These are phyloP conservation scores for Aspergillus niger DNA, from an alignment of 2,329 filamentous ascomycete genomes.

Conservation along the genomic window DNA sequence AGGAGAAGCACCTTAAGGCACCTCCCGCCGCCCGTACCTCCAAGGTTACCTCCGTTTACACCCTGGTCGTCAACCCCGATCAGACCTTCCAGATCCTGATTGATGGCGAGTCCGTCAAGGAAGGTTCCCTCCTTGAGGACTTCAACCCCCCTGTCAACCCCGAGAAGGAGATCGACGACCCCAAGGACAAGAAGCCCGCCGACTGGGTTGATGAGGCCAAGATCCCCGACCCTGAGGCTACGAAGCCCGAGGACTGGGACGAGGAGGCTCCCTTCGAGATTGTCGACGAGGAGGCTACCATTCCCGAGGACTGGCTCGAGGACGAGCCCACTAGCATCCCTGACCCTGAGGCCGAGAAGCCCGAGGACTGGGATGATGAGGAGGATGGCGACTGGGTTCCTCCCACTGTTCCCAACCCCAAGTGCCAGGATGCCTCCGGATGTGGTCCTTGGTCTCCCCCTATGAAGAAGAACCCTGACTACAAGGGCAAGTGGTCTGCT, in stretches of 20 bases:
- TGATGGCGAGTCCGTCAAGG: slow-evolving; percentile 84
- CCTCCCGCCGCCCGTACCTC: slow-evolving; percentile 83
- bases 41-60: slow-evolving; percentile 95
- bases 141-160: slow-evolving; percentile 95
- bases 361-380: slow-evolving; percentile 99
- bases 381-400: slow-evolving; percentile 97
- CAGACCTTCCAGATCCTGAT: slow-evolving; percentile 93
- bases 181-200: slow-evolving; percentile 88
- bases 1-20: slow-evolving; percentile 95
- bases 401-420: slow-evolving; percentile 89
- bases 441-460: slow-evolving; percentile 92
- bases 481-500: slow-evolving; percentile 98
- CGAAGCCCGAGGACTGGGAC: slow-evolving; percentile 98
- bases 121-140: slow-evolving; percentile 89
- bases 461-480: slow-evolving; percentile 89
- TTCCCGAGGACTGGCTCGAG: slow-evolving; percentile 95
- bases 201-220: slow-evolving; percentile 94
- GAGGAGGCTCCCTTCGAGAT: slow-evolving; percentile 98
- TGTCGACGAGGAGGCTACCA: slow-evolving; percentile 85
- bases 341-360: slow-evolving; percentile 95
- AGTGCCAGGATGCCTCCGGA: slow-evolving; percentile 89
- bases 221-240: slow-evolving; percentile 89
- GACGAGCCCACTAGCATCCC: slow-evolving; percentile 78
- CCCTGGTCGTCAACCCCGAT: slow-evolving; percentile 92
- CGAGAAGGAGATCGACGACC: slow-evolving; percentile 88